phyloP scores from a whole-genome alignment of 805 yeast species.

The Spathaspora girioi region DNA sequence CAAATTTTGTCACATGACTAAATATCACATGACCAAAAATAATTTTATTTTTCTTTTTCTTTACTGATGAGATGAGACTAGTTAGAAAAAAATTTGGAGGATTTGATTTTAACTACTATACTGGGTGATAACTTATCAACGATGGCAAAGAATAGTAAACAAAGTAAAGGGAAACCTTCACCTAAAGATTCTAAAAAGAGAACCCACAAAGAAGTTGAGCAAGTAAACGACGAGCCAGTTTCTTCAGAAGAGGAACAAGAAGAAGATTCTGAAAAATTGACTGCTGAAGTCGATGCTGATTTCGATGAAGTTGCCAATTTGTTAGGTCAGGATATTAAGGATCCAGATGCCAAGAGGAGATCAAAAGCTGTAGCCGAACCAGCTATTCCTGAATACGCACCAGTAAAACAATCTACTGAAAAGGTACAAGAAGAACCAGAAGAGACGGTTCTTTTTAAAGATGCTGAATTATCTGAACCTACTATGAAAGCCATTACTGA shows the following conservation, averaged over 20 bases:
- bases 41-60: background rate
- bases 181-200: slow-evolving; percentile 6
- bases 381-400: slow-evolving; percentile 22
- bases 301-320: slow-evolving; percentile 55
- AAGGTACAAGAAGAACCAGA: background rate
- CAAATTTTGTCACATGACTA: background rate
- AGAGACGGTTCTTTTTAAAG: slow-evolving; percentile 32
- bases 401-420: slow-evolving; percentile 1
- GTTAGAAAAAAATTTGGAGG: background rate
- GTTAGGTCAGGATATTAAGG: slow-evolving; percentile 42
- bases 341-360: slow-evolving; percentile 23
- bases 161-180: background rate
- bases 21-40: background rate
- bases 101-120: background rate
- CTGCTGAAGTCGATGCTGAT: slow-evolving; percentile 54
- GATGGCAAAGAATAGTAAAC: background rate
- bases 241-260: slow-evolving; percentile 18
- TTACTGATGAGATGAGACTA: background rate
- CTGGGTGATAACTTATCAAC: background rate
- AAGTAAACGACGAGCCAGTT: slow-evolving; percentile 9
- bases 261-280: slow-evolving; percentile 39
- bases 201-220: slow-evolving; percentile 23
- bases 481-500: slow-evolving; percentile 76
- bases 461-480: slow-evolving; percentile 67
- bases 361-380: slow-evolving; percentile 15